Base-by-base conservation (phyloP, 1,284 basidiomycete genomes). In the Cystobasidium pallidum region DNA sequence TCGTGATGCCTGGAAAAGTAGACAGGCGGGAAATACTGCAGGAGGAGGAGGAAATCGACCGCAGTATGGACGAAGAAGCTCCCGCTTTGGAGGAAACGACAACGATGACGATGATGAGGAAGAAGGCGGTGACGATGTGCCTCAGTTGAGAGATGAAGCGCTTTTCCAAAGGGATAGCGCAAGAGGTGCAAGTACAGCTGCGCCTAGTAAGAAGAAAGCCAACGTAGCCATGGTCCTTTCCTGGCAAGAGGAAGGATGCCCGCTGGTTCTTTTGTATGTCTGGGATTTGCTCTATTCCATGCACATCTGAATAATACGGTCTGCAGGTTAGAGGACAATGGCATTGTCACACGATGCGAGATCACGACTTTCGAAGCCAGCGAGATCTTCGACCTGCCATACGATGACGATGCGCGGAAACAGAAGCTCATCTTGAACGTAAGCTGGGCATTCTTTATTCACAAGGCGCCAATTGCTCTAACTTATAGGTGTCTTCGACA, bases 401-500 rank as follows among this genome's bases (percentile, higher is more conserved):
- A 94, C 78, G 87, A 92, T 76, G 84, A 84, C 49, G 85, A 88
- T 13, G 82, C 47, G 54, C 91, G 91, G 52, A 85, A 88, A 1
- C 83, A 92, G 32, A 90, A 89, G 79, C 87, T 94, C 49, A 94
- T 95, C 76, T 86, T 95, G 80, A 94, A 94, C 84, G 91, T 88
- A 66, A 67, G 82, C 34, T 3, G 3, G 2, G 43, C 15, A 26
- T 15, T 13, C 21, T 30, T 15, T 30, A n/a, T 39, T 7, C 19
- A 10, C 15, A n/a, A 28, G 24, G 10, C 49, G 39, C 39, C 39
- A 15, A 45, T 45, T 8, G 43, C 8, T 45, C 11, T 17, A 24
- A 32, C 24, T 6, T 17, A 19, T n/a, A 49, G 21, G 11, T 15
- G n/a, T 72, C 39, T 26, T 26, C 15, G 13, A 61, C 3, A 43